A percentile compares a stretch with the other conserved stretches of the same genome.
Conservation (phyloP, 805 yeast genomes). For the Candida tammaniensis region DNA sequence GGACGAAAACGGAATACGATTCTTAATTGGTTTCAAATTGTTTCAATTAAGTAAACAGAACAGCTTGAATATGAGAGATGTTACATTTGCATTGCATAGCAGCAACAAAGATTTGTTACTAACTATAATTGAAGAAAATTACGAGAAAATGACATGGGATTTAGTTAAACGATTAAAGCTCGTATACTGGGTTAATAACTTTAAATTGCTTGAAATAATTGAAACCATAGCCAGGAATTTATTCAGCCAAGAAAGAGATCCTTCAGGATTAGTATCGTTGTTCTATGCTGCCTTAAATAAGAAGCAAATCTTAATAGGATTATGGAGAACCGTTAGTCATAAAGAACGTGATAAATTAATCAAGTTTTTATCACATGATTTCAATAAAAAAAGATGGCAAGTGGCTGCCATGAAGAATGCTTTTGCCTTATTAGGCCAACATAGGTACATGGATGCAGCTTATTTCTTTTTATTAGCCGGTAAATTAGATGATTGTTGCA, state of each 20-base stretch:
- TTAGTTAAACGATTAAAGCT: slow-evolving; percentile 59
- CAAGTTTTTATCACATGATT: slow-evolving; percentile 74
- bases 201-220: slow-evolving; percentile 35
- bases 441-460: slow-evolving; percentile 83
- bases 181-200: slow-evolving; percentile 60
- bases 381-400: slow-evolving; percentile 71
- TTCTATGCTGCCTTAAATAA: slow-evolving; percentile 77
- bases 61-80: slow-evolving; percentile 71
- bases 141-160: slow-evolving; percentile 57
- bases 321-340: slow-evolving; percentile 81
- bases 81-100: slow-evolving; percentile 84
- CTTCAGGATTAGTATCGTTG: slow-evolving; percentile 63
- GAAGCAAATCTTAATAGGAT: slow-evolving; percentile 69
- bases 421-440: slow-evolving; percentile 84
- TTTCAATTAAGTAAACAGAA: slow-evolving; percentile 53
- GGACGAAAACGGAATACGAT: slow-evolving; percentile 69
- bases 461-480: slow-evolving; percentile 81
- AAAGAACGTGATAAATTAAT: slow-evolving; percentile 82
- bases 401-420: slow-evolving; percentile 92
- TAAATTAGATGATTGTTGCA: slow-evolving; percentile 71
- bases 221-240: slow-evolving; percentile 74
- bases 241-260: slow-evolving; percentile 64
- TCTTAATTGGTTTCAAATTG: slow-evolving; percentile 66
- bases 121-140: slow-evolving; percentile 44
- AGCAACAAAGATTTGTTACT: slow-evolving; percentile 69